phyloP scores from a whole-genome alignment of 805 yeast genomes.

The Lipomyces anomalus region DNA sequence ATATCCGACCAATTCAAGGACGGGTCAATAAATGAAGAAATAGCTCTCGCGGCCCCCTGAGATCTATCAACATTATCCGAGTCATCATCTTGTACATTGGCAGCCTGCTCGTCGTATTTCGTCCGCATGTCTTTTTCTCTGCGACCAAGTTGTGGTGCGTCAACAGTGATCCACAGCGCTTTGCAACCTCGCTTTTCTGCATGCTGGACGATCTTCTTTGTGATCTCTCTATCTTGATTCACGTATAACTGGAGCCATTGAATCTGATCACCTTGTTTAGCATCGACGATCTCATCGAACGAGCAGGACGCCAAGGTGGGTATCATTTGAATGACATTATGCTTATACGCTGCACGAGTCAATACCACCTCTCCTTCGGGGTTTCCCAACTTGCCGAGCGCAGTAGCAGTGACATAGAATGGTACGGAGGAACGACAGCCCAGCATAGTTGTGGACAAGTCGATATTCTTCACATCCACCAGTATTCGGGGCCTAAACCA shows the following conservation, averaged over 20 bases:
- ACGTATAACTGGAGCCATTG: conserved; percentile 91
- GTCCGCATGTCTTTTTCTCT: conserved; percentile 81
- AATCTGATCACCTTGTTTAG: conserved; percentile 57
- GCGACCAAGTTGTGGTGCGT: conserved; percentile 87
- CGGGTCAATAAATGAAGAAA: conserved; percentile 79
- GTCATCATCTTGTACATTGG: conserved; percentile 40
- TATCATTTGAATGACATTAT: conserved; percentile 78
- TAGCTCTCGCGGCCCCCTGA: conserved; percentile 82
- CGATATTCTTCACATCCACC: conserved; percentile 73
- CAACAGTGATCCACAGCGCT: conserved; percentile 84
- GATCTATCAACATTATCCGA: conserved; percentile 51
- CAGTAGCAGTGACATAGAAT: conserved; percentile 87
- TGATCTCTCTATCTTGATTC: conserved; percentile 63
- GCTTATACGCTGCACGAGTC: conserved; percentile 73
- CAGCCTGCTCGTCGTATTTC: conserved; percentile 47
- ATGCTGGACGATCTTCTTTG: conserved; percentile 56
- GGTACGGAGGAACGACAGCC: conserved; percentile 71
- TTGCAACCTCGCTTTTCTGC: conserved; percentile 71
- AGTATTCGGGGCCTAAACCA: conserved; percentile 81
- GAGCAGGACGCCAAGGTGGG: conserved; percentile 88
- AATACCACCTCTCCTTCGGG: conserved; percentile 87
- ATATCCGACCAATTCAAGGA: conserved; percentile 61
- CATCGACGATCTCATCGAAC: conserved; percentile 75
- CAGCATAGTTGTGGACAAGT: conserved; percentile 63
- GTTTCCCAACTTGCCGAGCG: conserved; percentile 85